phyloP scores from a whole-genome alignment of 2,329 filamentous ascomycete species.

The Furcasterigmium sp. region DNA sequence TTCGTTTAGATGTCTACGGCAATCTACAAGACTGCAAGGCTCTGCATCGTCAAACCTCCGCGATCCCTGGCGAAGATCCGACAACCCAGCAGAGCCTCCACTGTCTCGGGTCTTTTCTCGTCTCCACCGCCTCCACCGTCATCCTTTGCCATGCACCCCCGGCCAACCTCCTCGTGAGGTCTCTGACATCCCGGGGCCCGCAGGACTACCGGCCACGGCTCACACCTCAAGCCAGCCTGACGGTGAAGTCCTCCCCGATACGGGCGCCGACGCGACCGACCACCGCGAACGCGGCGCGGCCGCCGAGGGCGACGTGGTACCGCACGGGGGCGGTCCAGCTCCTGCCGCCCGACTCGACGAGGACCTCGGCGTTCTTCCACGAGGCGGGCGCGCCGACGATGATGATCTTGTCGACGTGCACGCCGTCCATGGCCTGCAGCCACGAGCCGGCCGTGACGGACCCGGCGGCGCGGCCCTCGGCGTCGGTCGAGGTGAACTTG shows the following conservation, averaged over 20 bases:
- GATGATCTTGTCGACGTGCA: slow-evolving; percentile 78
- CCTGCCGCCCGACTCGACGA: slow-evolving; percentile 45
- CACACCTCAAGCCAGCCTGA: slow-evolving; percentile 25
- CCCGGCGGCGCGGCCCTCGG: slow-evolving; percentile 47
- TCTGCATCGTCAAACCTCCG: too few species aligned
- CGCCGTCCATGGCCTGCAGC: slow-evolving; percentile 71
- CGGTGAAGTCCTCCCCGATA: slow-evolving; percentile 50
- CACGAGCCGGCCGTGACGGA: slow-evolving; percentile 62
- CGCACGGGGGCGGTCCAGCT: slow-evolving; percentile 54
- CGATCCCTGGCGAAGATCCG: too few species aligned
- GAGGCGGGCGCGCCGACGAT: slow-evolving; percentile 70
- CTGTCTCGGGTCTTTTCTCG: too few species aligned
- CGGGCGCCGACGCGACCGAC: slow-evolving; percentile 45
- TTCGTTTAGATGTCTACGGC: too few species aligned
- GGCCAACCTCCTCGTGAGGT: too few species aligned
- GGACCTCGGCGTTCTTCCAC: slow-evolving; percentile 66
- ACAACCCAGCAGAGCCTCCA: too few species aligned
- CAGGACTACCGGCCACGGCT: too few species aligned
- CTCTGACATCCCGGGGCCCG: too few species aligned
- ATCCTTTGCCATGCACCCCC: too few species aligned
- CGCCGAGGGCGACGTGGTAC: slow-evolving; percentile 45
- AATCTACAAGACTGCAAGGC: too few species aligned
- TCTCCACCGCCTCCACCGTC: too few species aligned
- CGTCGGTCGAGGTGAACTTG: slow-evolving; percentile 64
- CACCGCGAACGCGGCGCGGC: slow-evolving; percentile 45